Evolutionary conservation across 345 rosid species (phyloP).

Genomic region (Draba incana): DNA sequence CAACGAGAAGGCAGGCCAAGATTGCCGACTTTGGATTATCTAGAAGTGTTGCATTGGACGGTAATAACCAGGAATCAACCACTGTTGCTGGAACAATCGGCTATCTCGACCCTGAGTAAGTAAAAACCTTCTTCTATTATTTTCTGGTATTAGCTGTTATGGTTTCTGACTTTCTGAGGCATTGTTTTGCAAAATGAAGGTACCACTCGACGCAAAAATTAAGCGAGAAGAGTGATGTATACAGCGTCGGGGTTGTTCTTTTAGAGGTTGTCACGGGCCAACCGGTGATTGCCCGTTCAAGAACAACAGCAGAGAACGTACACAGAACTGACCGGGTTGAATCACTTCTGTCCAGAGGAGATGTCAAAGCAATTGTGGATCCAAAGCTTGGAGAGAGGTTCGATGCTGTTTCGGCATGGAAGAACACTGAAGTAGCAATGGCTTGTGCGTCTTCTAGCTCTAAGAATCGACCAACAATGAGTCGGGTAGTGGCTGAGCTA

Average conservation of each 20-base stretch:
- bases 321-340: conserved; percentile 46
- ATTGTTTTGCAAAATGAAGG: neutral
- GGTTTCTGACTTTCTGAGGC: conserved; percentile 10
- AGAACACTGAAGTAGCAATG: conserved; percentile 52
- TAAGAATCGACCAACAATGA: conserved; percentile 50
- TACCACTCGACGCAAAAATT: too few species aligned
- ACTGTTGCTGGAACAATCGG: conserved; percentile 56
- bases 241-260: too few species aligned
- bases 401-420: conserved; percentile 52
- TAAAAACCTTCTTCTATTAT: neutral
- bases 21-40: conserved; percentile 69
- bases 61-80: conserved; percentile 39
- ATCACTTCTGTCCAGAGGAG: conserved; percentile 43
- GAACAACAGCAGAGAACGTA: conserved; percentile 17
- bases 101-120: conserved; percentile 66
- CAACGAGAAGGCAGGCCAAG: conserved; percentile 58
- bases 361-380: conserved; percentile 50
- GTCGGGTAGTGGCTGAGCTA: neutral
- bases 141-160: neutral
- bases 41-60: conserved; percentile 46
- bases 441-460: conserved; percentile 41
- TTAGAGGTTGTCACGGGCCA: too few species aligned
- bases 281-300: neutral
- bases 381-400: conserved; percentile 46
- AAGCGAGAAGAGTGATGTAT: too few species aligned